Base-by-base conservation (phyloP, 2,329 filamentous ascomycete genomes). In the Claviceps sp. region DNA sequence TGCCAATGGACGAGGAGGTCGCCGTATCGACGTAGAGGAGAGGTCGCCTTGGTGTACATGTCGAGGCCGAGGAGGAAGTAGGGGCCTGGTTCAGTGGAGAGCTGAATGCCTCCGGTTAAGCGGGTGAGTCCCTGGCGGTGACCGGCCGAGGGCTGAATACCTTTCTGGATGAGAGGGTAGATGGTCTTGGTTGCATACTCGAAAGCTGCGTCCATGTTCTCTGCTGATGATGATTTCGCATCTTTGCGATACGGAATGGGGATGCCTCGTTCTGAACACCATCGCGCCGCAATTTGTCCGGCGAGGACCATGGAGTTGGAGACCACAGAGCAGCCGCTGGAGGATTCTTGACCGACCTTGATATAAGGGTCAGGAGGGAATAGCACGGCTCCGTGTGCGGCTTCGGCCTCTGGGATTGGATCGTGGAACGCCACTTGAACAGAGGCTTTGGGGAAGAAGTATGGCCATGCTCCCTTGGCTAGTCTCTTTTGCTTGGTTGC, bases 1-100 rank as follows among this genome's bases (percentile, higher is more conserved):
- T 85, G 81, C 78, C 80, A 85, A 65, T 85, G 81, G 1, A 77
- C 73, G 37, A 85, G 62, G 47, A 85, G 66, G 63, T 86, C 82
- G 5, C 70, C 66, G 64, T 76, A 85, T 44, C 82, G 76, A 38
- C 82, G 78, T n/a, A 86, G 71, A 17, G 82, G 82, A 48, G 78
- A 82, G 7, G 82, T 85, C 41, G 75, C 75, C 57, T 82, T 84
- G 53, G 77, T 69, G 63, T 85, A 84, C 67, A 77, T 76, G 51
- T 79, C 72, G 1, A 77, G 61, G 17, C 81, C 82, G 53, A 84
- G 70, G 45, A 75, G 69, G 55, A 77, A 73, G 64, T 83, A 76
- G 5, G 75, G 75, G 8, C 72, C 75, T 0, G 81, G 73, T 3
- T 62, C 64, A n/a, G 74, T 69, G 8, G 75, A 74, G 13, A 82